These are phyloP conservation scores for Torrubiellomyces zombiae DNA, from an alignment of 2,329 filamentous ascomycete genomes.

Conservation along the genomic window DNA sequence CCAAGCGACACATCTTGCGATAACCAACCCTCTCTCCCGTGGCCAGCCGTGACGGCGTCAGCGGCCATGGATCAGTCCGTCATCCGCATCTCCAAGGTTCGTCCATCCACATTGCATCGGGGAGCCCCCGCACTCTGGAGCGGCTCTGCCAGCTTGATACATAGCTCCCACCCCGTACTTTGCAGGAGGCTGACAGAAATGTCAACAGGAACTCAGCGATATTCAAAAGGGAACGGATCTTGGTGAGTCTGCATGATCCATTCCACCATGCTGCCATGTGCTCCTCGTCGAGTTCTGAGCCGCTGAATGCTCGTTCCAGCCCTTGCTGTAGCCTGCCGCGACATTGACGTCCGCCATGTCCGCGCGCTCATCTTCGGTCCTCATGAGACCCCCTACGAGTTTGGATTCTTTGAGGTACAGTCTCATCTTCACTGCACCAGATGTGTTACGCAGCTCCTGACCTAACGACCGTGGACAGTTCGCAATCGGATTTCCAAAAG, in stretches of 20 bases:
- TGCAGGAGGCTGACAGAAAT: constrained; percentile 3
- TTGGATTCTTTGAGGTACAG: constrained; percentile 84
- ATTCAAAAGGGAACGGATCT: constrained; percentile 73
- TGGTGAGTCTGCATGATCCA: constrained; percentile 37
- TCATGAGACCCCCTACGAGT: constrained; percentile 89
- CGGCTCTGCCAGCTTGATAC: constrained; percentile 13
- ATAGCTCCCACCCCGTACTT: too few species aligned
- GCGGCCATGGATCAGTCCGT: constrained; percentile 56
- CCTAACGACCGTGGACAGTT: too few species aligned
- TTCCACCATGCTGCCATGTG: background rate
- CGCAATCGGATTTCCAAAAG: constrained; percentile 56
- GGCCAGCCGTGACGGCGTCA: constrained; percentile 2
- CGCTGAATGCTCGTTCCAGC: constrained; percentile 28
- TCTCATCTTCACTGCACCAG: too few species aligned
- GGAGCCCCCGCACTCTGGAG: constrained; percentile 7
- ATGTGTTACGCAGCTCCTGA: too few species aligned
- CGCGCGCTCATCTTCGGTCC: constrained; percentile 81
- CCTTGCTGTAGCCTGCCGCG: constrained; percentile 72
- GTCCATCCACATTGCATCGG: constrained; percentile 15
- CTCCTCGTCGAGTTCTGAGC: constrained; percentile 2
- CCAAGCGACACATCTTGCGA: background rate
- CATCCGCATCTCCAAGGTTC: constrained; percentile 70
- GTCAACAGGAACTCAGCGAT: constrained; percentile 61
- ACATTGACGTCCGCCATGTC: constrained; percentile 77
- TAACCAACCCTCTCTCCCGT: constrained; percentile 2